Conservation (phyloP, 805 yeast genomes). For the Starmerella riodocensis region DNA sequence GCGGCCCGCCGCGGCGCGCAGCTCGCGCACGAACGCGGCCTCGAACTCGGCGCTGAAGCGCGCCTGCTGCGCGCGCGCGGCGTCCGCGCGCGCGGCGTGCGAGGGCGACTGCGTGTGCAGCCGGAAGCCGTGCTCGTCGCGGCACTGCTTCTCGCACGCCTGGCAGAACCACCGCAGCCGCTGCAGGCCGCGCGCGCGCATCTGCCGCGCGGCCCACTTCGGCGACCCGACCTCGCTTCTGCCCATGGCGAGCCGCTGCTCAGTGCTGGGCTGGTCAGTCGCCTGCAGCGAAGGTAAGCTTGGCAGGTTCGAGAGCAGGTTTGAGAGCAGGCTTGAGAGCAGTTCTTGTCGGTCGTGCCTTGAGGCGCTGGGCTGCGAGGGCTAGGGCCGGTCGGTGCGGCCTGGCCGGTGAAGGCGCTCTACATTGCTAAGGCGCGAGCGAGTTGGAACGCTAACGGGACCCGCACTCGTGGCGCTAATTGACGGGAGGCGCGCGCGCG, state of each 20-base stretch:
- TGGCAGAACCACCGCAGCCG: slow-evolving; percentile 79
- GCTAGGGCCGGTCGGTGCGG: no score
- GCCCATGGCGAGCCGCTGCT: background rate
- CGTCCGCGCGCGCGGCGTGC: slow-evolving; percentile 48
- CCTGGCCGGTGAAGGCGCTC: no score
- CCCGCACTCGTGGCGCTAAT: no score
- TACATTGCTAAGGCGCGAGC: no score
- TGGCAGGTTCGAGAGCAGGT: no score
- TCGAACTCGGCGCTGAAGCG: slow-evolving; percentile 50
- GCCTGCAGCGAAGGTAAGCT: no score
- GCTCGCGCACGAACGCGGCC: slow-evolving; percentile 46
- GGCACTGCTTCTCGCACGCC: slow-evolving; percentile 80
- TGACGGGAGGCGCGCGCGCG: background rate
- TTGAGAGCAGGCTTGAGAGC: no score
- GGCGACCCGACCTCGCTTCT: slow-evolving; percentile 3
- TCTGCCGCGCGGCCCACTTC: slow-evolving; percentile 57
- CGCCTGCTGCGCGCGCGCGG: slow-evolving; percentile 38
- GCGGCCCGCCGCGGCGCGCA: no score
- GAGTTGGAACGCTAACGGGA: no score
- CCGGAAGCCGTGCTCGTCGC: slow-evolving; percentile 91
- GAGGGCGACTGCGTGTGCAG: slow-evolving; percentile 76
- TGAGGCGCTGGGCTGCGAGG: no score
- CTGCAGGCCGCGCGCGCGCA: slow-evolving; percentile 76
- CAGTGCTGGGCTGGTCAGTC: background rate
- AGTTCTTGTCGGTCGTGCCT: no score